A percentile compares a stretch with the other conserved stretches of the same genome.
phyloP scores from a whole-genome alignment of 192 early-diverging fungal genomes.

The Entomortierella chlamydospora region DNA sequence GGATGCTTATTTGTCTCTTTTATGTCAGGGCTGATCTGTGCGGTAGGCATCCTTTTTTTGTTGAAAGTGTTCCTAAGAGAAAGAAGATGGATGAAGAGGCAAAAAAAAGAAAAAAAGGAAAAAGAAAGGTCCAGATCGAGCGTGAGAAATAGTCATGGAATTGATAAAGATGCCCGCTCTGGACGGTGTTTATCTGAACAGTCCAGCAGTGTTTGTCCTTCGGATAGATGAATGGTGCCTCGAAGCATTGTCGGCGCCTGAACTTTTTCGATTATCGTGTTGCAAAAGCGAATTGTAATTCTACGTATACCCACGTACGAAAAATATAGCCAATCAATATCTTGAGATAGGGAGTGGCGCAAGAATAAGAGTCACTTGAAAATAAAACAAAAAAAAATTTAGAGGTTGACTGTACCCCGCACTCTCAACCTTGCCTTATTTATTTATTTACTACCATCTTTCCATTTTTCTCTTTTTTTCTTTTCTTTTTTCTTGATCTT shows the following conservation, averaged over 20 bases:
- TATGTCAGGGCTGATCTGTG: no score
- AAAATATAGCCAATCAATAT: background rate
- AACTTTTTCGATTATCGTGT: background rate
- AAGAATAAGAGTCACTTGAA: slow-evolving; percentile 15
- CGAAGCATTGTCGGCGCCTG: background rate
- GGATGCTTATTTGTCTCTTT: no score
- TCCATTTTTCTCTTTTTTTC: slow-evolving; percentile 8
- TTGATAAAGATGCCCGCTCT: background rate
- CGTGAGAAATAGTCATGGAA: no score
- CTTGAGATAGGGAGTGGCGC: background rate
- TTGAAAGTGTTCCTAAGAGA: no score
- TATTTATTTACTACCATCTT: background rate
- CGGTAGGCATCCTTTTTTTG: no score
- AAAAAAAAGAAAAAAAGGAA: no score
- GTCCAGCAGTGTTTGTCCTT: no score
- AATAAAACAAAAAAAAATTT: background rate
- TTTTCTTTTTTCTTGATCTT: slow-evolving; percentile 12
- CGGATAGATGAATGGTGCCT: background rate
- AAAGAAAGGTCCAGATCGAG: no score
- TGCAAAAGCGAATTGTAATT: background rate
- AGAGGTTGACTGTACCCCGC: slow-evolving; percentile 50
- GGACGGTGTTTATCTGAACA: background rate
- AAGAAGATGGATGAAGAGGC: no score
- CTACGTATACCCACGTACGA: background rate
- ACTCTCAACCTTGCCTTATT: slow-evolving; percentile 16